Percentiles rank a stretch among this genome's conserved stretches.
Evolutionary conservation across 2,329 filamentous ascomycete genomes (phyloP).

Genomic region (Ophiocordyceps camponoti-saundersi): DNA sequence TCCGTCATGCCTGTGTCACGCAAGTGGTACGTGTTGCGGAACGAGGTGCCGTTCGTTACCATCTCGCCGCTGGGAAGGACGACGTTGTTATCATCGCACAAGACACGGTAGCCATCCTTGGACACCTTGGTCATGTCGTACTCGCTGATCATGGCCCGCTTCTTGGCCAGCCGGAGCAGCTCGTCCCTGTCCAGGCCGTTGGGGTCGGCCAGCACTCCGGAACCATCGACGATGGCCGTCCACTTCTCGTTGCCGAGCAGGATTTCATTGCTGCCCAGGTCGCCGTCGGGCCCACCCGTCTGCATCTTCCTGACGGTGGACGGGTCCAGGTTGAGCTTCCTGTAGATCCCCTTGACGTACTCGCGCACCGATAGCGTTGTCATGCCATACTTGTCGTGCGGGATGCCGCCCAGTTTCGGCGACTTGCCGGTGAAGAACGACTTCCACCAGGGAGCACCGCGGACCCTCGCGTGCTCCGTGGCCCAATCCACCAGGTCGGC

Average conservation of each 20-base stretch:
- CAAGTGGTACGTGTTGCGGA: slow-evolving; percentile 96
- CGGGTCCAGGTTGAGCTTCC: slow-evolving; percentile 82
- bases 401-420: slow-evolving; percentile 87
- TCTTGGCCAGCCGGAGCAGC: slow-evolving; percentile 67
- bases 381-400: slow-evolving; percentile 94
- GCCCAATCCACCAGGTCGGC: slow-evolving; percentile 96
- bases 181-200: slow-evolving; percentile 76
- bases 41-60: slow-evolving; percentile 78
- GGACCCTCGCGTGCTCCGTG: slow-evolving; percentile 76
- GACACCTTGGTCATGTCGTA: slow-evolving; percentile 80
- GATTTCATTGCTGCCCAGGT: slow-evolving; percentile 95
- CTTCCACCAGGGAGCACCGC: slow-evolving; percentile 97
- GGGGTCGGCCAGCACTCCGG: slow-evolving; percentile 85
- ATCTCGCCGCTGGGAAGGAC: slow-evolving; percentile 77
- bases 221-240: slow-evolving; percentile 86
- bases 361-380: slow-evolving; percentile 92
- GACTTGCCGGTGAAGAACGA: slow-evolving; percentile 99
- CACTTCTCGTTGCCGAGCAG: slow-evolving; percentile 92
- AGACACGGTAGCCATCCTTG: slow-evolving; percentile 71
- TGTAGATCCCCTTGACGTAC: slow-evolving; percentile 92
- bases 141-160: slow-evolving; percentile 74
- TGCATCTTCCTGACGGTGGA: slow-evolving; percentile 82
- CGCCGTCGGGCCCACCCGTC: slow-evolving; percentile 91
- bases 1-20: slow-evolving; percentile 64
- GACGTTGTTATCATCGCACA: slow-evolving; percentile 81